A percentile compares a stretch with the other conserved stretches of the same genome.
Evolutionary conservation across 495 filamentous ascomycete species (phyloP).

Genomic region (Aspergillus incahuasiensis): DNA sequence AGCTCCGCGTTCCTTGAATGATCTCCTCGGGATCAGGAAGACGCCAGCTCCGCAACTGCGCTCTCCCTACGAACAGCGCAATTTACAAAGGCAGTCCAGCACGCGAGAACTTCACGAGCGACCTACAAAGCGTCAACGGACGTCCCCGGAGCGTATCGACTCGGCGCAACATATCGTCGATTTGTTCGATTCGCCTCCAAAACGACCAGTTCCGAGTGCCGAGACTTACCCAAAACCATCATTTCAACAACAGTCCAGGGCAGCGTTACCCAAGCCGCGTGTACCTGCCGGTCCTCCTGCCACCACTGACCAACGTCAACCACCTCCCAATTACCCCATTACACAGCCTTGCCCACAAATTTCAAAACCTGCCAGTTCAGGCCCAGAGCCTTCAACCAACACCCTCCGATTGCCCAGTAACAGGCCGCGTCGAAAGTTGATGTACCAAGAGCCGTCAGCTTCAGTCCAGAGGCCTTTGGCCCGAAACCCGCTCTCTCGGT

Average conservation of each 20-base stretch:
- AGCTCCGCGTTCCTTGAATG: conserved; percentile 49
- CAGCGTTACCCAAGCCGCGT: neutral
- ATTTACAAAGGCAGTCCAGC: conserved; percentile 15
- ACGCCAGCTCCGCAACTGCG: conserved; percentile 42
- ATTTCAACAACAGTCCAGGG: neutral
- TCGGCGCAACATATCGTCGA: conserved; percentile 2
- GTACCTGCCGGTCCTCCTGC: neutral
- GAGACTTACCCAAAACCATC: neutral
- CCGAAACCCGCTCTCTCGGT: neutral
- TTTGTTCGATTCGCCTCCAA: conserved; percentile 4
- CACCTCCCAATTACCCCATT: neutral
- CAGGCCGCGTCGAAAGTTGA: conserved; percentile 44
- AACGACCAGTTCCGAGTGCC: neutral
- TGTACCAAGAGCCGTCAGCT: conserved; percentile 40
- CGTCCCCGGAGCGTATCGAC: conserved; percentile 9
- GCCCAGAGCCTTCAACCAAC: conserved; percentile 12
- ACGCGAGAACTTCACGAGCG: conserved; percentile 25
- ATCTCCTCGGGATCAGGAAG: conserved; percentile 53
- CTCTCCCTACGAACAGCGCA: conserved; percentile 48
- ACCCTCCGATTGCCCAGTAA: conserved; percentile 31
- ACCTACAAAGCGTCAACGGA: conserved; percentile 47
- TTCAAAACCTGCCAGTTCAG: neutral
- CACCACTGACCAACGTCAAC: neutral
- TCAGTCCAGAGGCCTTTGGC: conserved; percentile 12
- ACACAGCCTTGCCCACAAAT: neutral